Percentiles rank a stretch among this genome's conserved stretches.
Conservation (phyloP, 1,284 basidiomycete genomes). For the Naganishia sp. region DNA sequence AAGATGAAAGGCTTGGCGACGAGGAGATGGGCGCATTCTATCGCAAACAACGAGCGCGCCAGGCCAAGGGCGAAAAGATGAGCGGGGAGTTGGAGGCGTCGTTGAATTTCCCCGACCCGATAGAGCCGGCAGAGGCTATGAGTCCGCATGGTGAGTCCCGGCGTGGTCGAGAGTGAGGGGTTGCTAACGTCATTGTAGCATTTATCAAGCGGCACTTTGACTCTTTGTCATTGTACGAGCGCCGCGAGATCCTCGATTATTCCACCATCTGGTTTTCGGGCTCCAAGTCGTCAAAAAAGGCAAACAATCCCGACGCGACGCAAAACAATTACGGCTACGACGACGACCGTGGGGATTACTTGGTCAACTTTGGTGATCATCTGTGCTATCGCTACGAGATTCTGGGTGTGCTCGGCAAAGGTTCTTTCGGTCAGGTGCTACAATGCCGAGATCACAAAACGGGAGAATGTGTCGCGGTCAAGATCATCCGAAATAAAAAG, state of each 20-base stretch:
- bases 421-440: slow-evolving; percentile 96
- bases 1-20: slow-evolving; percentile 88
- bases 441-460: slow-evolving; percentile 95
- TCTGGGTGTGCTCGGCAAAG: slow-evolving; percentile 88
- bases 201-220: slow-evolving; percentile 55
- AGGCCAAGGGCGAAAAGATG: slow-evolving; percentile 62
- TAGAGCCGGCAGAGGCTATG: slow-evolving; percentile 67
- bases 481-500: slow-evolving; percentile 99
- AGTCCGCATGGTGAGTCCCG: slow-evolving; percentile 68
- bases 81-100: slow-evolving; percentile 86
- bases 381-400: slow-evolving; percentile 95
- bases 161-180: not conserved
- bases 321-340: slow-evolving; percentile 95
- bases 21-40: slow-evolving; percentile 98
- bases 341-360: slow-evolving; percentile 97
- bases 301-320: slow-evolving; percentile 68
- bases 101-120: slow-evolving; percentile 88
- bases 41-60: slow-evolving; percentile 81
- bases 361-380: slow-evolving; percentile 86
- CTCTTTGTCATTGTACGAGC: slow-evolving; percentile 79
- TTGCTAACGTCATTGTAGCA: slow-evolving; percentile 26
- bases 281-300: slow-evolving; percentile 75
- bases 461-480: slow-evolving; percentile 95
- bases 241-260: slow-evolving; percentile 88
- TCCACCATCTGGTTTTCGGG: slow-evolving; percentile 79